Evolutionary conservation across 805 yeast genomes (phyloP).

Genomic region (Ogataea ramenticola): DNA sequence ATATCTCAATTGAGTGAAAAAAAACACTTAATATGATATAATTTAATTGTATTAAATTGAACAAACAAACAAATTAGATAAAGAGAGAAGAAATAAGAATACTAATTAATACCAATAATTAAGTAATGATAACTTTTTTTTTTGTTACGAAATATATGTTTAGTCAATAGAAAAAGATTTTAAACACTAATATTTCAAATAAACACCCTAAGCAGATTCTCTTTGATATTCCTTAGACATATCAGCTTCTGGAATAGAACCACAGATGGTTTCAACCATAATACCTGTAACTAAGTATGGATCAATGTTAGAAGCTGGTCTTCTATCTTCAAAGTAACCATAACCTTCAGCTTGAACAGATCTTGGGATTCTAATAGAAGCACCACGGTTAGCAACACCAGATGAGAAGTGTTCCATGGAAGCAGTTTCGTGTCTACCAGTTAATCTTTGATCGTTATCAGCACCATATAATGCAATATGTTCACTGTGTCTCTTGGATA

Average conservation of each 20-base stretch:
- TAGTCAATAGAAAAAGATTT: no score
- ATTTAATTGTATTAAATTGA: not conserved
- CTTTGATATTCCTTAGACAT: conserved; percentile 86
- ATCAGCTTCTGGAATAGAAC: conserved; percentile 91
- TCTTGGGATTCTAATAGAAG: conserved; percentile 97
- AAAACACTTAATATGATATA: no score
- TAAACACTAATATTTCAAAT: no score
- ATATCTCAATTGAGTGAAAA: no score
- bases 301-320: conserved; percentile 99
- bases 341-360: conserved; percentile 96
- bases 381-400: conserved; percentile 99
- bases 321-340: conserved; percentile 99
- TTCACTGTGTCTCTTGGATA: conserved; percentile 93
- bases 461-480: conserved; percentile 93
- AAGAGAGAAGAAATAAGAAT: not conserved
- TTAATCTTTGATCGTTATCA: conserved; percentile 91
- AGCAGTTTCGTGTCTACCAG: conserved; percentile 99
- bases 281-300: conserved; percentile 98
- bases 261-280: conserved; percentile 94
- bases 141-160: no score
- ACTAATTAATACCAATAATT: not conserved
- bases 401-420: conserved; percentile 83
- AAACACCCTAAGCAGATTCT: conserved; percentile 33
- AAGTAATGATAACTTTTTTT: not conserved
- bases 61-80: no score